These are phyloP conservation scores for Pichia norvegensis DNA, from an alignment of 1,139 yeast species.

Conservation along the genomic window DNA sequence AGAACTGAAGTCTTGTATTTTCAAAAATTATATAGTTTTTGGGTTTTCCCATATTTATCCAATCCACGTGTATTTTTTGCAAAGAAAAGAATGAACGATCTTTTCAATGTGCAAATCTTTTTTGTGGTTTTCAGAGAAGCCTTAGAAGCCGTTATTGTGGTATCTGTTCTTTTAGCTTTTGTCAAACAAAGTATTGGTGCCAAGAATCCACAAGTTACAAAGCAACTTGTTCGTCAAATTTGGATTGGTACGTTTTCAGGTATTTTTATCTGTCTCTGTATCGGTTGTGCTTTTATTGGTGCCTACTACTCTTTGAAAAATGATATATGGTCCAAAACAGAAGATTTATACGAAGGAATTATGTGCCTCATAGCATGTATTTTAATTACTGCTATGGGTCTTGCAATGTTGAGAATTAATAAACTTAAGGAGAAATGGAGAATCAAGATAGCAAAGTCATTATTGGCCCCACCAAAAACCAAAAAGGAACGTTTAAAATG, in stretches of 20 bases:
- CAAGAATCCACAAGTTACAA: conserved; percentile 34
- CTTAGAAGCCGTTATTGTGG: conserved; percentile 81
- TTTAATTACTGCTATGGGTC: conserved; percentile 81
- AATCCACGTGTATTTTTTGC: not conserved
- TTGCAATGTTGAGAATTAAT: conserved; percentile 83
- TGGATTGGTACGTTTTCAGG: conserved; percentile 79
- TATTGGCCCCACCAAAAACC: conserved; percentile 27
- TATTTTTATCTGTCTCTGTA: conserved; percentile 58
- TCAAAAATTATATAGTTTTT: no score
- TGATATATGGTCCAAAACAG: conserved; percentile 79
- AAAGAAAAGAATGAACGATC: conserved; percentile 22
- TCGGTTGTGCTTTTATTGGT: conserved; percentile 83
- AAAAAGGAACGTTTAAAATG: conserved; percentile 34
- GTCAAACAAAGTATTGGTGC: conserved; percentile 64
- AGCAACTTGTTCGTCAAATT: conserved; percentile 60
- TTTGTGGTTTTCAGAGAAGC: conserved; percentile 87
- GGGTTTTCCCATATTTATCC: not conserved
- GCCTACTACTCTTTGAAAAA: conserved; percentile 70
- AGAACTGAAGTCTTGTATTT: not conserved
- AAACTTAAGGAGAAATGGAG: conserved; percentile 92
- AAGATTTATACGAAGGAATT: conserved; percentile 90
- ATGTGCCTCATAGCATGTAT: conserved; percentile 76
- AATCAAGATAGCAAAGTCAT: conserved; percentile 71
- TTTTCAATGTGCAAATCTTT: conserved; percentile 55
- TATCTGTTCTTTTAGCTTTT: conserved; percentile 86